Evolutionary conservation across 2,329 filamentous ascomycete species (phyloP).

Genomic region (Phialocephala sp.): DNA sequence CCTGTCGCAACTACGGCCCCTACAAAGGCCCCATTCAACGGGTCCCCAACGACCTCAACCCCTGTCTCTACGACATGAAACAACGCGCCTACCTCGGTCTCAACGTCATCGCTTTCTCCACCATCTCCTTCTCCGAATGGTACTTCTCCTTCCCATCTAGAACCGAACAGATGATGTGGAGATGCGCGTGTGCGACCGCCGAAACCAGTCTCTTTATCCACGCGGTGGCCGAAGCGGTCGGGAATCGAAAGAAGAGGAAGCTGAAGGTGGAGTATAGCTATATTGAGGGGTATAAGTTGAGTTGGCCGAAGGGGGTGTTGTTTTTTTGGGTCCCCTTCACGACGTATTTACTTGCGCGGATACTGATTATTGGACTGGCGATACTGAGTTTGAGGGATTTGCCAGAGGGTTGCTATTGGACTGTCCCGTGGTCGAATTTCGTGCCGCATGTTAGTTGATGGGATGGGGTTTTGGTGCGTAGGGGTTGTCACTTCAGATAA

Average conservation of each 20-base stretch:
- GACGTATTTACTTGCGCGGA: not conserved
- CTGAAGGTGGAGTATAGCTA: constrained; percentile 1
- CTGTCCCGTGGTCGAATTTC: constrained; percentile 2
- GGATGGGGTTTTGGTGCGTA: too few species aligned
- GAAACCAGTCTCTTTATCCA: not conserved
- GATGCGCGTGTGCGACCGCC: not conserved
- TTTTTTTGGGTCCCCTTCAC: not conserved
- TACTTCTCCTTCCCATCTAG: not conserved
- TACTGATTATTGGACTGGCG: not conserved
- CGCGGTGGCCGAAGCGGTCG: not conserved
- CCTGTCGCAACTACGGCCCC: not conserved
- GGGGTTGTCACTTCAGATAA: too few species aligned
- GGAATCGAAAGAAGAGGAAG: not conserved
- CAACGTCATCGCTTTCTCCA: constrained; percentile 5
- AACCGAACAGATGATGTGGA: not conserved
- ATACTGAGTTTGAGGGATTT: constrained; percentile 6
- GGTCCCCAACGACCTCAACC: not conserved
- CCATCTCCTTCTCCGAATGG: constrained; percentile 4
- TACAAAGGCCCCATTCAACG: not conserved
- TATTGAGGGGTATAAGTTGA: constrained; percentile 1
- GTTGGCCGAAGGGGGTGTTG: not conserved
- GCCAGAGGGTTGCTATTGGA: constrained; percentile 6
- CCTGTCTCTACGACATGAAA: not conserved
- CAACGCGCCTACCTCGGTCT: constrained; percentile 7
- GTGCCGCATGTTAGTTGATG: constrained; percentile 3